Evolutionary conservation across 371 early-diverging fungal genomes (phyloP).

Genomic region (Actinomortierella ambigua): DNA sequence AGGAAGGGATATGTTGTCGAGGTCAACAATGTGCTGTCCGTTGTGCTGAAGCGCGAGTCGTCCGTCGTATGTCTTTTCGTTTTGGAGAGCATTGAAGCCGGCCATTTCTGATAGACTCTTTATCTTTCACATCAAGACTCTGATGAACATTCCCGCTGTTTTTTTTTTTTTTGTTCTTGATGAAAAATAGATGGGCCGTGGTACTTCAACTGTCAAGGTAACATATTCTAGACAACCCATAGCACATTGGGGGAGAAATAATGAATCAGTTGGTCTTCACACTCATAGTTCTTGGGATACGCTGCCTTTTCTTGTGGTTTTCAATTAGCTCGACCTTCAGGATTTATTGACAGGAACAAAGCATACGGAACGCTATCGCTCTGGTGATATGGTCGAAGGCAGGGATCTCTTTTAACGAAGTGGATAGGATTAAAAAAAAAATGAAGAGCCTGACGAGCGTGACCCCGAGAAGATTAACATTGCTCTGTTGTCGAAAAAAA

Average conservation of each 20-base stretch:
- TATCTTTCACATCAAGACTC: too few relatives aligned
- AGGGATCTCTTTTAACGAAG: conserved; percentile 33
- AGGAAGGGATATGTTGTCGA: conserved; percentile 42
- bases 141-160: not conserved
- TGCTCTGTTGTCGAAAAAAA: too few relatives aligned
- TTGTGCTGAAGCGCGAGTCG: conserved; percentile 41
- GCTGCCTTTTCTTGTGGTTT: too few relatives aligned
- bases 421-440: not conserved
- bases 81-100: not conserved
- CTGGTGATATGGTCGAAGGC: conserved; percentile 66
- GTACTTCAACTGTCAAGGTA: conserved; percentile 45
- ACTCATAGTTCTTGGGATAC: too few relatives aligned
- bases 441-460: not conserved
- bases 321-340: conserved; percentile 75
- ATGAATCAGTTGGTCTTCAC: too few relatives aligned
- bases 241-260: too few relatives aligned
- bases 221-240: too few relatives aligned
- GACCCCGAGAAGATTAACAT: conserved; percentile 27
- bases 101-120: too few relatives aligned
- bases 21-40: conserved; percentile 24
- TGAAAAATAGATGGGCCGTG: conserved; percentile 39
- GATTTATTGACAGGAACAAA: conserved; percentile 60
- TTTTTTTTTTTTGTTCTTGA: not conserved
- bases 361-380: conserved; percentile 65
- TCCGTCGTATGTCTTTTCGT: conserved; percentile 19